A percentile compares a stretch with the other conserved stretches of the same genome.
phyloP scores from a whole-genome alignment of 441 rosid genomes.

The Cnidoscolus chayamansa region DNA sequence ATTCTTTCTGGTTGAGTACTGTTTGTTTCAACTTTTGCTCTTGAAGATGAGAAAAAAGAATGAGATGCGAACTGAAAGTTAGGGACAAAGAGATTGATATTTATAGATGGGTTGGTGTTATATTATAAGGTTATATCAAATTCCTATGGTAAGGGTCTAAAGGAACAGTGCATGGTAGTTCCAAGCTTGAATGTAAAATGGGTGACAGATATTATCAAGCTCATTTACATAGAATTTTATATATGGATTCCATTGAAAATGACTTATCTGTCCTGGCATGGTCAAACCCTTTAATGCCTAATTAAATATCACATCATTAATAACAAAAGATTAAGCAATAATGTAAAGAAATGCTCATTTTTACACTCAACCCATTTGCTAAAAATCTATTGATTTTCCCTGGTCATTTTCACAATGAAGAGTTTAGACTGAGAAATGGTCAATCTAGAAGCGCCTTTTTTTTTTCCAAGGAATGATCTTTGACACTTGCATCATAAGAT shows the following conservation, averaged over 20 bases:
- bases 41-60: not conserved
- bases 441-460: not conserved
- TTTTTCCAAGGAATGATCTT: not conserved
- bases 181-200: slow-evolving; percentile 36
- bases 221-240: not conserved
- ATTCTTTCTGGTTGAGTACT: too few relatives aligned
- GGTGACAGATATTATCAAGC: slow-evolving; percentile 45
- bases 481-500: slow-evolving; percentile 2
- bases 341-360: not conserved
- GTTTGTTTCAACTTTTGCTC: not conserved
- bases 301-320: not conserved
- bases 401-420: too few relatives aligned
- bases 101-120: slow-evolving; percentile 30
- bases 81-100: slow-evolving; percentile 31
- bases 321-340: not conserved
- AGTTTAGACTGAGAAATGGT: slow-evolving; percentile 14
- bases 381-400: not conserved
- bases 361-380: slow-evolving; percentile 3
- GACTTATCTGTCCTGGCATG: slow-evolving; percentile 16
- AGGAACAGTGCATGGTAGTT: slow-evolving; percentile 28
- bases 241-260: slow-evolving; percentile 8
- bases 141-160: slow-evolving; percentile 8
- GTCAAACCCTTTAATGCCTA: slow-evolving; percentile 10
- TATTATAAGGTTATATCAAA: slow-evolving; percentile 19
- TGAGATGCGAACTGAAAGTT: slow-evolving; percentile 25